Evolutionary conservation across 108 stramenopile genomes (phyloP), one percentile per base, ranked within the genome.

Genomic region (Hondaea fermentalgiana): DNA sequence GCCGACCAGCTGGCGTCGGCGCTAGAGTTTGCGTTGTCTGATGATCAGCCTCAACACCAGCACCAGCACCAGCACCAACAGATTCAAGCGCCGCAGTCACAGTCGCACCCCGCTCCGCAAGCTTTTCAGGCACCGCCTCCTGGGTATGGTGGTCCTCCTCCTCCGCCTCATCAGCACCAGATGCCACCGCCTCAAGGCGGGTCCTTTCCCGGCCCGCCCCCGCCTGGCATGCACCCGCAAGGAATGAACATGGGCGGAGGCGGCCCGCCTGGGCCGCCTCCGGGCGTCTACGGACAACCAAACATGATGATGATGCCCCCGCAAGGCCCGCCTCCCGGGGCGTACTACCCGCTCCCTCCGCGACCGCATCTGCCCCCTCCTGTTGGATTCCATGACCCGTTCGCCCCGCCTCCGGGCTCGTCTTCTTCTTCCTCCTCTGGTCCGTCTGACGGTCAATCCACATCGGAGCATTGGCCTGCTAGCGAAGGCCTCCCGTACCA

Each of bases 1-100:
- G 76, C 76, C 14, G 76, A 83, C 51, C 76, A 83, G 76, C 76
- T 83, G 16, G 76, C 76, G 14, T 83, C 76, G n/a, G 76, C 76
- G 4, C 76, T 83, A 23, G 76, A 83, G 51, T 53, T 83, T 47
- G 76, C 76, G 2, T 45, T 83, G 12, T n/a, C n/a, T 8, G 76
- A 83, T 53, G 23, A 21, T 4, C 76, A 47, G 51, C 51, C 45
- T 0, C 76, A 83, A 2, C 76, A 47, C 19, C 76, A 83, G 23
- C 42, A 69, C 5, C 64, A 69, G 64, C 51, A 53, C 43, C 76
- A 83, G 76, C 17, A 35, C 35, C 35, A 72, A 19, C 72, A 72
- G 29, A 25, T 17, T 1, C 72, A 72, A 42, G 21, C 16, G 72
- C 72, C 16, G 72, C 72, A 72, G 29, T 72, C 23, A 17, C 72